Conservation (phyloP, 331 rosid genomes). For the Saraca asoca region DNA sequence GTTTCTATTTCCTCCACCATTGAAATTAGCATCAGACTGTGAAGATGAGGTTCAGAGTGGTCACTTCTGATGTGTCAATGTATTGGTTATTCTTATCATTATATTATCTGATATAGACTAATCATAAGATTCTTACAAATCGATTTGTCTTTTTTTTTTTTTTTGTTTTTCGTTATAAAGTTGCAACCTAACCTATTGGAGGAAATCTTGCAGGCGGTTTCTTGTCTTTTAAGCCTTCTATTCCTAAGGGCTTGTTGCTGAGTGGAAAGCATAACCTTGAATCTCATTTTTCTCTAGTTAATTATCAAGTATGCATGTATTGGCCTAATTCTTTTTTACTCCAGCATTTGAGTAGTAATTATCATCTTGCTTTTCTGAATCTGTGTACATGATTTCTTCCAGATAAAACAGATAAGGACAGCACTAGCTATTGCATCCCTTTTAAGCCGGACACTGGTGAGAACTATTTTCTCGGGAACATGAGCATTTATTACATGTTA, state of each 20-base stretch:
- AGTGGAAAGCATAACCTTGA: constrained; percentile 66
- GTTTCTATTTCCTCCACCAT: constrained; percentile 19
- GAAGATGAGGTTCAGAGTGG: constrained; percentile 19
- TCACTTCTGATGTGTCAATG: constrained; percentile 16
- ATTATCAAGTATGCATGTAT: constrained; percentile 82
- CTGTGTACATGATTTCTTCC: constrained; percentile 38
- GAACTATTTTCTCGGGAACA: constrained; percentile 37
- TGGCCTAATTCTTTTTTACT: constrained; percentile 39
- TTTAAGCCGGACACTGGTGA: constrained; percentile 90
- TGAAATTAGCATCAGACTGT: constrained; percentile 6
- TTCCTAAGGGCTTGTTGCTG: constrained; percentile 74
- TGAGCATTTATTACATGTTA: constrained; percentile 14
- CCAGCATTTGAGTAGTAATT: constrained; percentile 37
- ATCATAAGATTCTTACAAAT: neutral
- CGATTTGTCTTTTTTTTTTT: constrained; percentile 20
- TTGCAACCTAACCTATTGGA: constrained; percentile 21
- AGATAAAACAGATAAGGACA: constrained; percentile 87
- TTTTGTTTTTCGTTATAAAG: constrained; percentile 28
- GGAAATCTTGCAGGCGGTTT: constrained; percentile 74
- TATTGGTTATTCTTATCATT: neutral
- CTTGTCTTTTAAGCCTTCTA: constrained; percentile 83
- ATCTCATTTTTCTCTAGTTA: constrained; percentile 80
- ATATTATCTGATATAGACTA: no score
- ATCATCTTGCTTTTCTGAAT: constrained; percentile 26
- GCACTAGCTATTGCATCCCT: constrained; percentile 91